Evolutionary conservation across 805 yeast genomes (phyloP).

Genomic region (Yarrowia deformans): DNA sequence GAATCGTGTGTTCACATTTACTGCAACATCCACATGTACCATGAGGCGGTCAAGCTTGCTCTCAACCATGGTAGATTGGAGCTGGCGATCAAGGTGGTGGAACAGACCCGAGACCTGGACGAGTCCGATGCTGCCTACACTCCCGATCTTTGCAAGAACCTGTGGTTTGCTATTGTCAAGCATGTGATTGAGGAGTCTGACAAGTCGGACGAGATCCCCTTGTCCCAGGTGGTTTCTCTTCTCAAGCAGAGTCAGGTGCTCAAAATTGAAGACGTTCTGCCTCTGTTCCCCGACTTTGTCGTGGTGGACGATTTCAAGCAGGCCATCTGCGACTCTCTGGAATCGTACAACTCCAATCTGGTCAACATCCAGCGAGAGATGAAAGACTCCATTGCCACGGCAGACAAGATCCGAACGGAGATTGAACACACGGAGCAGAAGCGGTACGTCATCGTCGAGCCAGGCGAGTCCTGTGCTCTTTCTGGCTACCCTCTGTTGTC

Average conservation of each 20-base stretch:
- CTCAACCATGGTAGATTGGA: conserved; percentile 65
- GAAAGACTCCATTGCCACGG: conserved; percentile 71
- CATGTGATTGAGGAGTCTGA: conserved; percentile 52
- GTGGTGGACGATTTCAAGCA: conserved; percentile 83
- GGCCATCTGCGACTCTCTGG: conserved; percentile 81
- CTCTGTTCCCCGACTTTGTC: conserved; percentile 82
- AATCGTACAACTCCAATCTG: conserved; percentile 62
- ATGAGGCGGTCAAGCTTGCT: conserved; percentile 82
- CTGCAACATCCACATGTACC: conserved; percentile 70
- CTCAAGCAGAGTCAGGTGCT: conserved; percentile 49
- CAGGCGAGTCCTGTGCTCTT: conserved; percentile 80
- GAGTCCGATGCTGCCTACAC: conserved; percentile 47
- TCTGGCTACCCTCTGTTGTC: conserved; percentile 75
- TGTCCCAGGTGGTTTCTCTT: conserved; percentile 42
- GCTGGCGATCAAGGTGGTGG: conserved; percentile 63
- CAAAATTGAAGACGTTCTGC: conserved; percentile 80
- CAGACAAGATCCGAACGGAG: conserved; percentile 64
- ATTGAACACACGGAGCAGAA: conserved; percentile 53
- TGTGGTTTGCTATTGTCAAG: conserved; percentile 71
- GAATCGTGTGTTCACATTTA: conserved; percentile 78
- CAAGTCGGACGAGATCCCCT: conserved; percentile 48
- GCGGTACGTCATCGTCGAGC: conserved; percentile 71
- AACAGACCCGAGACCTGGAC: conserved; percentile 57
- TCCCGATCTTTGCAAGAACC: conserved; percentile 30
- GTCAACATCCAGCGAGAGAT: conserved; percentile 73